Evolutionary conservation across 768 basidiomycete genomes (phyloP).

Genomic region (Trametopsis cervina): DNA sequence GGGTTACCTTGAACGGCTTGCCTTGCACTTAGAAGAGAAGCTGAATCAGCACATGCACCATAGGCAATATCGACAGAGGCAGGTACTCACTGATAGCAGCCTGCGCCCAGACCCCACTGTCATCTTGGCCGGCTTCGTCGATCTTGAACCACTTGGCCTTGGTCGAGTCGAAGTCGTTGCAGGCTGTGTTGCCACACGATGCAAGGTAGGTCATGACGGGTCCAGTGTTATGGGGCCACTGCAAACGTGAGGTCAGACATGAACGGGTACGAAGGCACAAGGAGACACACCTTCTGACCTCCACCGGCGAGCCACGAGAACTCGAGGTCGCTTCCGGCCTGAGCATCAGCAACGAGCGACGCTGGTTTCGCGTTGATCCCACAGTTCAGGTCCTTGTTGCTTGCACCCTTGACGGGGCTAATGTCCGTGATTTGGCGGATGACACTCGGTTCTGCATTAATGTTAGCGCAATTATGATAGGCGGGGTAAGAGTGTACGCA

Average conservation of each 20-base stretch:
- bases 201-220: conserved; percentile 70
- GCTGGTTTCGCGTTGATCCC: conserved; percentile 47
- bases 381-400: conserved; percentile 50
- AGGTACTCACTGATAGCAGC: conserved; percentile 15
- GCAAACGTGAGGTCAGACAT: neutral
- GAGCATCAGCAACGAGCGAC: conserved; percentile 41
- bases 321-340: conserved; percentile 48
- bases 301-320: conserved; percentile 40
- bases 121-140: conserved; percentile 16
- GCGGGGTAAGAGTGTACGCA: neutral
- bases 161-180: conserved; percentile 51
- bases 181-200: conserved; percentile 43
- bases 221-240: conserved; percentile 51
- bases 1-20: neutral
- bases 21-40: neutral
- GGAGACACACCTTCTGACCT: neutral
- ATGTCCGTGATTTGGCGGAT: conserved; percentile 37
- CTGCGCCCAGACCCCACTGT: conserved; percentile 16
- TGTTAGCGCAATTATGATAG: neutral
- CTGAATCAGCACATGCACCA: too few relatives aligned
- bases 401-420: conserved; percentile 47
- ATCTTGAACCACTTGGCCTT: conserved; percentile 66
- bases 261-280: neutral
- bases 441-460: conserved; percentile 14
- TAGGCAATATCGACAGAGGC: too few relatives aligned